Percentiles rank a stretch among this genome's conserved stretches.
These are phyloP conservation scores for Aspergillus melleus DNA, from an alignment of 2,329 filamentous ascomycete genomes.

Conservation along the genomic window DNA sequence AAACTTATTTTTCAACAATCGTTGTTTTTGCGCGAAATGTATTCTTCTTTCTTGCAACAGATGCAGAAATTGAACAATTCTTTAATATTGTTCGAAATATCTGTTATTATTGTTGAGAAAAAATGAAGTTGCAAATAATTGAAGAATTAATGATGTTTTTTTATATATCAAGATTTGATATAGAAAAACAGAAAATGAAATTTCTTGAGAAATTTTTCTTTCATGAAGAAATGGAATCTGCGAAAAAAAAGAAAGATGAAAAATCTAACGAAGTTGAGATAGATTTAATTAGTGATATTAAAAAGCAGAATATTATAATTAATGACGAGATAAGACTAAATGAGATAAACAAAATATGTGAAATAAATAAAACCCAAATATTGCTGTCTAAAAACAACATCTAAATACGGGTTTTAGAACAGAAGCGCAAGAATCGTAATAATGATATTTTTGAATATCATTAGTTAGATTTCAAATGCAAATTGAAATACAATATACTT, in stretches of 20 bases:
- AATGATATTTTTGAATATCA: neutral
- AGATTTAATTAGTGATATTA: neutral
- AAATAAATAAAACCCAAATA: no score
- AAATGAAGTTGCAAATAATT: neutral
- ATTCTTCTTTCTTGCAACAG: neutral
- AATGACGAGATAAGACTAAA: neutral
- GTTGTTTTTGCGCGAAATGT: neutral
- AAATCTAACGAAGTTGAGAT: neutral
- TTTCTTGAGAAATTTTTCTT: neutral
- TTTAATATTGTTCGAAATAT: neutral
- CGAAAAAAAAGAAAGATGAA: neutral
- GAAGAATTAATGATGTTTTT: neutral
- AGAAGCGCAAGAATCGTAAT: neutral
- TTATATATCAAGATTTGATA: neutral
- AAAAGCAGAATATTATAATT: neutral
- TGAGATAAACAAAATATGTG: no score
- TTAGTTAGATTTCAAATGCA: neutral
- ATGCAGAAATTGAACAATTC: neutral
- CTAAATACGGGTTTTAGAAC: neutral
- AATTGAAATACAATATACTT: neutral
- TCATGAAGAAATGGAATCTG: neutral
- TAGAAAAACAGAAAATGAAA: neutral
- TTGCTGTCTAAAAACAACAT: neutral
- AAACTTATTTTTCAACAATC: constrained; percentile 10
- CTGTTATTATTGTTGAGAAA: neutral